Percentiles rank a stretch among this genome's conserved stretches.
Evolutionary conservation across 306 rosid genomes (phyloP).

Genomic region (Prunus mongolica): DNA sequence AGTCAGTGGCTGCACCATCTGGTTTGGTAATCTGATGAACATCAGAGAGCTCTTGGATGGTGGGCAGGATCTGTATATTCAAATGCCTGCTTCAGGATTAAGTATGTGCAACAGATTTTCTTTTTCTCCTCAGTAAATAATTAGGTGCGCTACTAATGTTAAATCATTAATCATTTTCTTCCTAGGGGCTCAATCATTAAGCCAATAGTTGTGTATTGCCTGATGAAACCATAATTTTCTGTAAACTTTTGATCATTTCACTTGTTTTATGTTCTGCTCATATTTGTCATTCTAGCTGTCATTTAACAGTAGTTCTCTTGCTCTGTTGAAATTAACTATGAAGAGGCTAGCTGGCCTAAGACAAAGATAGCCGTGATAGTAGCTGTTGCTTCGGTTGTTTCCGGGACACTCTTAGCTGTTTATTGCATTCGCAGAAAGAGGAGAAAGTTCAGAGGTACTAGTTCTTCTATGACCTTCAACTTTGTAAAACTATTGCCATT

Average conservation of each 20-base stretch:
- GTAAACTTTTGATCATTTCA: not conserved
- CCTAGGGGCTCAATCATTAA: not conserved
- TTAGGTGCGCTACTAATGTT: too few species aligned
- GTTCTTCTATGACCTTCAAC: not conserved
- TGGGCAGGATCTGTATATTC: slow-evolving; percentile 33
- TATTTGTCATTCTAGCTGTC: not conserved
- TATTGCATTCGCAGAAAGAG: slow-evolving; percentile 19
- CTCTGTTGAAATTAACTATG: slow-evolving; percentile 2
- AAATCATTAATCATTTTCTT: too few species aligned
- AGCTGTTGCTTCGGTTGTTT: not conserved
- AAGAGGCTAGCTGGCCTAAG: slow-evolving; percentile 8
- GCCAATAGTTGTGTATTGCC: not conserved
- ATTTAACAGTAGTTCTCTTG: not conserved
- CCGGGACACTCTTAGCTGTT: slow-evolving; percentile 19
- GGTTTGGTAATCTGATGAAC: slow-evolving; percentile 46
- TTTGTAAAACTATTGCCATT: not conserved
- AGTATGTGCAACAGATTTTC: slow-evolving; percentile 17
- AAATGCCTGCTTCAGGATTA: slow-evolving; percentile 25
- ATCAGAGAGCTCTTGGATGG: slow-evolving; percentile 20
- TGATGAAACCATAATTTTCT: not conserved
- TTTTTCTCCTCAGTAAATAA: not conserved
- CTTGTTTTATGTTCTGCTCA: not conserved
- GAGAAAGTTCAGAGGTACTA: slow-evolving; percentile 18
- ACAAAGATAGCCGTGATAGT: slow-evolving; percentile 12
- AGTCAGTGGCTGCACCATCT: slow-evolving; percentile 51